Evolutionary conservation across 306 rosid species (phyloP).

Genomic region (Corylus avellana): DNA sequence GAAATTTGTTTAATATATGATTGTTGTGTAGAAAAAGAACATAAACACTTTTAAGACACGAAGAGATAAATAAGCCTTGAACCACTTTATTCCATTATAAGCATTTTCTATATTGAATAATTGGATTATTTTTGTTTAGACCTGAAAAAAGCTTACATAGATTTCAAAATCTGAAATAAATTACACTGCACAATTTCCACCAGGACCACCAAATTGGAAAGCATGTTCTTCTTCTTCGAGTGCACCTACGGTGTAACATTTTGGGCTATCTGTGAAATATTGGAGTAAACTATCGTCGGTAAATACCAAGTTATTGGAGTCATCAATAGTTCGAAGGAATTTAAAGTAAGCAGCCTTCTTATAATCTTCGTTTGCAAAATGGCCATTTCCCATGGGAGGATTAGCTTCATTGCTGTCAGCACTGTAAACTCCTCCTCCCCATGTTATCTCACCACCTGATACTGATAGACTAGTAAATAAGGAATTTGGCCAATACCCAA

Average conservation of each 20-base stretch:
- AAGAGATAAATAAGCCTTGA: too few species aligned
- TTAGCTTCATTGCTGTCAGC: neutral
- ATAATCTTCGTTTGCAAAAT: neutral
- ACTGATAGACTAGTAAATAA: neutral
- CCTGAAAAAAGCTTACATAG: neutral
- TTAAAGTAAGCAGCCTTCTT: neutral
- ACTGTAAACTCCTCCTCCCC: neutral
- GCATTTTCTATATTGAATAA: too few species aligned
- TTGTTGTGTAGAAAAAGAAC: too few species aligned
- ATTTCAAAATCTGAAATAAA: neutral
- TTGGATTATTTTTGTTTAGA: neutral
- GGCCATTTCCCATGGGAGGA: neutral
- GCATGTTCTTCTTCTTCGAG: neutral
- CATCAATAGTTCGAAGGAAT: neutral
- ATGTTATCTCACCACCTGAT: neutral
- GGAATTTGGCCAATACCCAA: neutral
- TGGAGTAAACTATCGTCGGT: neutral
- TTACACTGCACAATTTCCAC: neutral
- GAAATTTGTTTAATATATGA: too few species aligned
- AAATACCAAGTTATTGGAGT: neutral
- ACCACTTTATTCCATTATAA: too few species aligned
- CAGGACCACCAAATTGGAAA: neutral
- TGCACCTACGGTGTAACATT: neutral
- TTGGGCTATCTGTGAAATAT: neutral
- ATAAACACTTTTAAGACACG: too few species aligned